Base-by-base conservation (phyloP, 345 rosid species). In the Chamaenerion angustifolium region DNA sequence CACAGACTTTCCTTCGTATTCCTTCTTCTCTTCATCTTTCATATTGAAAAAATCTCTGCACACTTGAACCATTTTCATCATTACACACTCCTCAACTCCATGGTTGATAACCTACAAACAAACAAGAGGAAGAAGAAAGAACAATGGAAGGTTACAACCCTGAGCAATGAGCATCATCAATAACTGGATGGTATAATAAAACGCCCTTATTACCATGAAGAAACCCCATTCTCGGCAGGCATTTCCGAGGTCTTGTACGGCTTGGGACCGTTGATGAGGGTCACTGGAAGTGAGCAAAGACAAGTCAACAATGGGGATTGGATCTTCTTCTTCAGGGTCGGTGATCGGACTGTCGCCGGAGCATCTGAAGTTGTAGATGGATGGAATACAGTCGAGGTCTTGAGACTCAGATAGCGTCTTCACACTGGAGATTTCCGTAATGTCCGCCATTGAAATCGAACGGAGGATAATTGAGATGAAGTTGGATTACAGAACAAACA, bases 191-290 rank as follows among this genome's bases (percentile, higher is more conserved):
- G n/a, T 43, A 43, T 12, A 43, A 14, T 14, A 9, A 45, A 14
- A 0, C 48, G 16, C 46, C 46, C 11, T 43, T 8, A 12, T n/a
- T 68, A 75, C 85, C 86, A 63, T 65, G 68, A 79, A 79, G 69
- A 79, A 76, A 18, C 85, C 85, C 85, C 76, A 79, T 8, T 74
- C 74, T 16, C 52, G 64, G 27, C 88, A 80, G 48, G 83, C 88
- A 47, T 62, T 66, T 46, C 66, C 76, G 10, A 80, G 71, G 2
- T 74, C 64, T 6, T 42, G 61, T 55, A 77, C 37, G 18, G 25
- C 44, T 46, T 59, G 54, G 43, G 57, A 66, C 13, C 74, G 64
- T 49, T 66, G 61, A 11, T 58, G 45, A 6, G 73, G 77, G 48
- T 11, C 4, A 31, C 27, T 44, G 3, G 78, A 71, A 50, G 48